Percentiles rank a stretch among this genome's conserved stretches.
Evolutionary conservation across 345 rosid genomes (phyloP).

Genomic region (Lepidium aucheri): DNA sequence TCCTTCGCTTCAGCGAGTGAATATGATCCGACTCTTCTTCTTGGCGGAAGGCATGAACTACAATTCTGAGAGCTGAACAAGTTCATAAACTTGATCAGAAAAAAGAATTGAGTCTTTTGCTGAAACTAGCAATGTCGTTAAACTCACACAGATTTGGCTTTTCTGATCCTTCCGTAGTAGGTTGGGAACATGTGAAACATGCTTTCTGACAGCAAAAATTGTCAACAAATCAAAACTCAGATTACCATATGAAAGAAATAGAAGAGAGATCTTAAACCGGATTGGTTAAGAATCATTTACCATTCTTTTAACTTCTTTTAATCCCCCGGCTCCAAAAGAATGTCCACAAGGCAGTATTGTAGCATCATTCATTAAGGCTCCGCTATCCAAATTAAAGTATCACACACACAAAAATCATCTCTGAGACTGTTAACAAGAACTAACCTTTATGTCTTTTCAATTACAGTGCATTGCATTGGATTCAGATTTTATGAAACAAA

Average conservation of each 20-base stretch:
- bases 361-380: constrained; percentile 84
- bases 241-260: not conserved
- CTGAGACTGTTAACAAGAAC: not conserved
- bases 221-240: constrained; percentile 14
- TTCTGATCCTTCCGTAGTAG: constrained; percentile 56
- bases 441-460: not conserved
- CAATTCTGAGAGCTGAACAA: constrained; percentile 63
- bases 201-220: constrained; percentile 50
- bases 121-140: not conserved
- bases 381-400: constrained; percentile 37
- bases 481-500: not conserved
- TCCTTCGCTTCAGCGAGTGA: constrained; percentile 56
- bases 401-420: constrained; percentile 5
- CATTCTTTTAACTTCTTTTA: constrained; percentile 48
- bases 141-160: constrained; percentile 81
- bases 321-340: constrained; percentile 74
- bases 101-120: not conserved
- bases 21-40: constrained; percentile 55
- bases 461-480: not conserved
- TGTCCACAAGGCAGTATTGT: constrained; percentile 91
- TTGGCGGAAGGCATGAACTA: constrained; percentile 67
- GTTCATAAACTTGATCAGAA: not conserved
- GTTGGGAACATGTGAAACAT: constrained; percentile 62
- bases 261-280: not conserved
- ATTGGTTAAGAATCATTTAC: constrained; percentile 30